Evolutionary conservation across 2,329 filamentous ascomycete species (phyloP).

Genomic region (Arachnomyces sp.): DNA sequence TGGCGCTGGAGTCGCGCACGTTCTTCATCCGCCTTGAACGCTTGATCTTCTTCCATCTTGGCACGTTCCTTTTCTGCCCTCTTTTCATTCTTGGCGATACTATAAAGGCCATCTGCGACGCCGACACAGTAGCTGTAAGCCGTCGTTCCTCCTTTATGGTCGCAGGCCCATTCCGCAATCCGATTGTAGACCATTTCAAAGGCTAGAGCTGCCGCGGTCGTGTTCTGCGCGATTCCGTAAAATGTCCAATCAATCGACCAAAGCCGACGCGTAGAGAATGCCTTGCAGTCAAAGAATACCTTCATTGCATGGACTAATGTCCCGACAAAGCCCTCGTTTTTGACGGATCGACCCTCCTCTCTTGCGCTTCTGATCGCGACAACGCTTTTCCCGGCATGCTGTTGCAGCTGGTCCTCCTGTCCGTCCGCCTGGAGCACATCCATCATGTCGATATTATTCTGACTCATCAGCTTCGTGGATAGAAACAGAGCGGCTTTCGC

Average conservation of each 20-base stretch:
- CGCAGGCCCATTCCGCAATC: slow-evolving; percentile 16
- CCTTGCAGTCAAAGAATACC: slow-evolving; percentile 11
- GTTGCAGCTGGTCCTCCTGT: slow-evolving; percentile 1
- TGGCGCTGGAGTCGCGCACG: too few species aligned
- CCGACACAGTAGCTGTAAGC: slow-evolving; percentile 19
- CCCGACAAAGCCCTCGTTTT: slow-evolving; percentile 5
- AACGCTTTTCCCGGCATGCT: slow-evolving; percentile 4
- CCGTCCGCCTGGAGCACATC: slow-evolving; percentile 11
- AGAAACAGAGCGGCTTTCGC: slow-evolving; percentile 15
- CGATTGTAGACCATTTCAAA: slow-evolving; percentile 20
- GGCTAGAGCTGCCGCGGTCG: slow-evolving; percentile 15
- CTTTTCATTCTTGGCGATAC: slow-evolving; percentile 14
- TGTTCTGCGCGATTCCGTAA: slow-evolving; percentile 19
- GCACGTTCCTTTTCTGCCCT: slow-evolving; percentile 9
- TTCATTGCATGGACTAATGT: slow-evolving; percentile 5
- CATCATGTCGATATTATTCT: slow-evolving; percentile 11
- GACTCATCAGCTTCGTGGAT: slow-evolving; percentile 11
- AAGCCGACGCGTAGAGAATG: slow-evolving; percentile 1
- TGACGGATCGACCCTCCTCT: slow-evolving; percentile 3
- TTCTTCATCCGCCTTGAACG: too few species aligned
- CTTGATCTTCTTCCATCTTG: slow-evolving; percentile 12
- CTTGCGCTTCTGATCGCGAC: slow-evolving; percentile 8
- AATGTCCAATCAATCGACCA: slow-evolving; percentile 14
- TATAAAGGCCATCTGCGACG: slow-evolving; percentile 13
- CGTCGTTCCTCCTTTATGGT: slow-evolving; percentile 12